Percentiles rank a stretch among this genome's conserved stretches.
Conservation (phyloP, 2,329 filamentous ascomycete genomes). For the Colletotrichum incanum region DNA sequence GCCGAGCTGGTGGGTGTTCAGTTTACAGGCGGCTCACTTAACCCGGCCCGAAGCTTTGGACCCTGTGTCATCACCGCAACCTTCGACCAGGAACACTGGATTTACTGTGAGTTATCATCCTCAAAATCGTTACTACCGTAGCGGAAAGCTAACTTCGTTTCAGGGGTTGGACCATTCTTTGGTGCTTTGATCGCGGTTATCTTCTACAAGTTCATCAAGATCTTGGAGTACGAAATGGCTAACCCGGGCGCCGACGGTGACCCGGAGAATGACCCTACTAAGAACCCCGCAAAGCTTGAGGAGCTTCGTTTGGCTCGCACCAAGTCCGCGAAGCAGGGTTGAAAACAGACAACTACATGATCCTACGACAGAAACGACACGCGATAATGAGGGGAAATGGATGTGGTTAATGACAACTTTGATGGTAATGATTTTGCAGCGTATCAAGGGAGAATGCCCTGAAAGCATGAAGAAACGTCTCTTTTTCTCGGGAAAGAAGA, state of each 20-base stretch:
- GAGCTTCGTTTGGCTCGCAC: constrained; percentile 42
- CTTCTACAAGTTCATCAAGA: constrained; percentile 60
- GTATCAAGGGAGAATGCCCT: background rate
- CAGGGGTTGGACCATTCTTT: constrained; percentile 54
- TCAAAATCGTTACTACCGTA: constrained; percentile 47
- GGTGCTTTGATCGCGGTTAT: constrained; percentile 54
- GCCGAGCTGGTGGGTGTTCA: constrained; percentile 62
- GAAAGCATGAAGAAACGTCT: background rate
- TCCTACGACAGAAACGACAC: constrained; percentile 15
- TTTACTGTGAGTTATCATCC: constrained; percentile 58
- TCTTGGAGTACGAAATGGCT: constrained; percentile 60
- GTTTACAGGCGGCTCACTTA: constrained; percentile 65
- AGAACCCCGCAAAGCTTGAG: constrained; percentile 59
- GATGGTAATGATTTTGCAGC: constrained; percentile 28
- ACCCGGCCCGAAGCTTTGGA: constrained; percentile 63
- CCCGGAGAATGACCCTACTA: constrained; percentile 59
- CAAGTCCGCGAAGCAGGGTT: constrained; percentile 34
- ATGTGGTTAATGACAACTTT: constrained; percentile 29
- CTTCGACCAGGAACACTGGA: constrained; percentile 64
- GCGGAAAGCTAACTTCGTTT: constrained; percentile 18
- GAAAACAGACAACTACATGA: background rate
- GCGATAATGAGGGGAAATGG: constrained; percentile 27
- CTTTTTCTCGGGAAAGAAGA: background rate
- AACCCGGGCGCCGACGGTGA: constrained; percentile 64
- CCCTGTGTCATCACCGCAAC: constrained; percentile 60